Evolutionary conservation across 805 yeast species (phyloP), one percentile per base, ranked within the genome.

Genomic region (Lachancea kluyveri): DNA sequence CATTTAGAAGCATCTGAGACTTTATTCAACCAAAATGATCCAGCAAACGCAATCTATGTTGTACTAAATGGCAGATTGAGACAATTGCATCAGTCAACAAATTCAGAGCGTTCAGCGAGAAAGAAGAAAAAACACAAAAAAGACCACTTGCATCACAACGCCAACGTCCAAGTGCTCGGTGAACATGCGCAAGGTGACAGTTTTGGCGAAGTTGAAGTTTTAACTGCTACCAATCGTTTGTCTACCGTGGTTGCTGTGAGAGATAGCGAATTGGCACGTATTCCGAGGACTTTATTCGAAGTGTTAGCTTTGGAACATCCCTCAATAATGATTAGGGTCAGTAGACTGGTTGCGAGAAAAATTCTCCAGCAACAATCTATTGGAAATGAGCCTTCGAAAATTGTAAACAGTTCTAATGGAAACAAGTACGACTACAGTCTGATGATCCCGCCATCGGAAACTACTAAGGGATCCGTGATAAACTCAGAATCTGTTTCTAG

Each of bases 121-220:
- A 29, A 33, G 4, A 37, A 41, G 12, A 35, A 26, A 17, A 37
- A 26, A 8, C 33, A 29, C 18, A 26, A 24, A 10, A 29, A 36
- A 23, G 38, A 19, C 28, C 28, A 32, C 21, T 19, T 20, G 39
- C 38, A 14, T 14, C 42, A 33, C 8, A 33, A 32, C 17, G 33
- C 42, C 10, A 37, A 40, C 17, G 41, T 50, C 10, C 43, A 39
- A 8, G 61, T 76, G 1, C 45, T 78, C 10, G 83, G 81, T 2
- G 98, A 90, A 52, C 79, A 76, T 48, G 95, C 96, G 2, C 95
- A 87, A 54, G 96, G 96, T 5, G 94, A 86, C 46, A 82, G 95
- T 24, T 72, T 92, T 38, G 98, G 97, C 3, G 97, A 90, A 57
- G 80, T 92, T 6, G 98, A 90, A 55, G 96, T 90, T 3, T 65